These are phyloP conservation scores for Syzygium oleosum DNA, from an alignment of 345 rosid genomes.

Conservation along the genomic window DNA sequence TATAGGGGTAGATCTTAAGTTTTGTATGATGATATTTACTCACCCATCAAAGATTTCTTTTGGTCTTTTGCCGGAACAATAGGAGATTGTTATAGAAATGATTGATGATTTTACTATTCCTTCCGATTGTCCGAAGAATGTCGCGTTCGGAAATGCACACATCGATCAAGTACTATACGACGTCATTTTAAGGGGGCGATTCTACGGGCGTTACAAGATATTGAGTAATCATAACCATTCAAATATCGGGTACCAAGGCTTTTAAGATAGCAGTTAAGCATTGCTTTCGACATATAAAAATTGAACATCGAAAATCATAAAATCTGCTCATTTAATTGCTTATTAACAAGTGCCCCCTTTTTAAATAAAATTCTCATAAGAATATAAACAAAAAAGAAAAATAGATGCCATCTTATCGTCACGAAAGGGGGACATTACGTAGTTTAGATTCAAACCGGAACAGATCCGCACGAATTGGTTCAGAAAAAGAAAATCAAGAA, in stretches of 20 bases:
- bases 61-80: background rate
- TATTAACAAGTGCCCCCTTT: background rate
- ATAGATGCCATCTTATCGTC: background rate
- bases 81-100: background rate
- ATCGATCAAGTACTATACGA: too few relatives aligned
- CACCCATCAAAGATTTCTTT: background rate
- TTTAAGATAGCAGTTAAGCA: too few relatives aligned
- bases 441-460: too few relatives aligned
- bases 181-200: too few relatives aligned
- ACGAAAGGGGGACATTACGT: fast-evolving
- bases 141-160: background rate
- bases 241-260: too few relatives aligned
- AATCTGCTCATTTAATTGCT: too few relatives aligned
- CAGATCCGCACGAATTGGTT: too few relatives aligned
- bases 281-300: too few relatives aligned
- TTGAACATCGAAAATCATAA: too few relatives aligned
- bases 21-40: background rate
- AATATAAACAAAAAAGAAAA: fast-evolving
- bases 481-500: too few relatives aligned
- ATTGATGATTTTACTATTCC: background rate
- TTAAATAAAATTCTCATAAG: background rate
- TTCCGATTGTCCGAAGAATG: background rate
- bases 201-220: too few relatives aligned
- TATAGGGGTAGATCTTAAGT: background rate
- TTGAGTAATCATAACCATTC: background rate